These are phyloP conservation scores for Yamadazyma ubonensis DNA, from an alignment of 805 yeast genomes.

Conservation along the genomic window DNA sequence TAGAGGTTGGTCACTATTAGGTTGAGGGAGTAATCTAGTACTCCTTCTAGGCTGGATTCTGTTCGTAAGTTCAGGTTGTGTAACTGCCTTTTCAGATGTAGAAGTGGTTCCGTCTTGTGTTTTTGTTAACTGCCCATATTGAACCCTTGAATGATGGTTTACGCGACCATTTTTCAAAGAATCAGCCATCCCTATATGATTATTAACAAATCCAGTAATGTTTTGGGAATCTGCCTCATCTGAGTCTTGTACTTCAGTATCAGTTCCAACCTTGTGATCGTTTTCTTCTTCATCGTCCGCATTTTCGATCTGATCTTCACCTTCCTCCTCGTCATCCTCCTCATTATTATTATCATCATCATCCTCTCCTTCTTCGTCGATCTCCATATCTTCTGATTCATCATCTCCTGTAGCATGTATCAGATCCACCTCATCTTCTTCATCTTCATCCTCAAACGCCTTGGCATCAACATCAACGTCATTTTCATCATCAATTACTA, in stretches of 20 bases:
- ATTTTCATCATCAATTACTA: conserved; percentile 6
- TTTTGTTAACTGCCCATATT: too few relatives aligned
- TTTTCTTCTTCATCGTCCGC: conserved; percentile 13
- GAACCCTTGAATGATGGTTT: too few relatives aligned
- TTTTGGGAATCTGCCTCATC: neutral
- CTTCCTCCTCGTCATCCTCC: conserved; percentile 16
- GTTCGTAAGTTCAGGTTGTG: too few relatives aligned
- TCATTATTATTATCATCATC: conserved; percentile 17
- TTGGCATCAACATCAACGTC: conserved; percentile 9
- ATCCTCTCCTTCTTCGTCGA: conserved; percentile 21
- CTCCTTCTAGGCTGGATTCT: too few relatives aligned
- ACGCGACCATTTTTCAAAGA: too few relatives aligned
- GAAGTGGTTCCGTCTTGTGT: too few relatives aligned
- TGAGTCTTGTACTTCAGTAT: conserved; percentile 7
- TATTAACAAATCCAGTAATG: neutral
- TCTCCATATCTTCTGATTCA: too few relatives aligned
- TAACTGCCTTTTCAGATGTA: too few relatives aligned
- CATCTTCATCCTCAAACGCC: conserved; percentile 20
- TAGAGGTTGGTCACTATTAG: too few relatives aligned
- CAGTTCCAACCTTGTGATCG: conserved; percentile 15
- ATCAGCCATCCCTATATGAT: too few relatives aligned
- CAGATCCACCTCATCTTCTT: conserved; percentile 22
- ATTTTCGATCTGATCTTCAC: conserved; percentile 14
- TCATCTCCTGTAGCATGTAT: too few relatives aligned
- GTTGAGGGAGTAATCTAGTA: too few relatives aligned